Percentiles rank a stretch among this genome's conserved stretches.
These are phyloP conservation scores for Eruca vesicaria DNA, from an alignment of 441 rosid genomes.

Conservation along the genomic window DNA sequence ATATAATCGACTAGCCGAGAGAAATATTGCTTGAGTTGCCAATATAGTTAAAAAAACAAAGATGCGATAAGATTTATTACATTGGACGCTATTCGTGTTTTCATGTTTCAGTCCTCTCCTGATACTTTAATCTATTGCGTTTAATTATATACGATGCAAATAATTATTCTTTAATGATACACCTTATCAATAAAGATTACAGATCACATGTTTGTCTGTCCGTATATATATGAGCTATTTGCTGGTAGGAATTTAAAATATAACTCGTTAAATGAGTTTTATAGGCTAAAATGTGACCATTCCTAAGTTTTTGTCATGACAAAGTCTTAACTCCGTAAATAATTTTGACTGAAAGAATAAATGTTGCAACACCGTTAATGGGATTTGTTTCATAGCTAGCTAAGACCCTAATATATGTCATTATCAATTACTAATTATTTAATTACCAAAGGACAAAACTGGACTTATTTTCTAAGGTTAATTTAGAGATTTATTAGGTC, in stretches of 20 bases:
- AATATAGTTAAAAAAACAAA: conserved; percentile 18
- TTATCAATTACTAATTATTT: background rate
- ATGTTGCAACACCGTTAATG: background rate
- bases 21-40: background rate
- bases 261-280: background rate
- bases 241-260: background rate
- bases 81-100: conserved; percentile 40
- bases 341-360: background rate
- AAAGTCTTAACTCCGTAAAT: background rate
- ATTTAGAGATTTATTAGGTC: background rate
- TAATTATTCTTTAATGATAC: background rate
- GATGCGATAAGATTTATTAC: conserved; percentile 47
- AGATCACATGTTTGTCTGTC: background rate
- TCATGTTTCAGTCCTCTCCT: conserved; percentile 49
- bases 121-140: background rate
- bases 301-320: background rate
- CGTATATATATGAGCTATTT: background rate
- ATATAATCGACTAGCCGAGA: no score
- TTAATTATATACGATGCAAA: conserved; percentile 13
- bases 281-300: background rate
- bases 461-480: background rate
- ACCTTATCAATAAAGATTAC: background rate
- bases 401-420: background rate
- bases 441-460: background rate
- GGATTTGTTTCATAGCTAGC: background rate